Percentiles rank a stretch among this genome's conserved stretches.
These are phyloP conservation scores for Phoma herbarum DNA, from an alignment of 2,329 filamentous ascomycete genomes.

Conservation along the genomic window DNA sequence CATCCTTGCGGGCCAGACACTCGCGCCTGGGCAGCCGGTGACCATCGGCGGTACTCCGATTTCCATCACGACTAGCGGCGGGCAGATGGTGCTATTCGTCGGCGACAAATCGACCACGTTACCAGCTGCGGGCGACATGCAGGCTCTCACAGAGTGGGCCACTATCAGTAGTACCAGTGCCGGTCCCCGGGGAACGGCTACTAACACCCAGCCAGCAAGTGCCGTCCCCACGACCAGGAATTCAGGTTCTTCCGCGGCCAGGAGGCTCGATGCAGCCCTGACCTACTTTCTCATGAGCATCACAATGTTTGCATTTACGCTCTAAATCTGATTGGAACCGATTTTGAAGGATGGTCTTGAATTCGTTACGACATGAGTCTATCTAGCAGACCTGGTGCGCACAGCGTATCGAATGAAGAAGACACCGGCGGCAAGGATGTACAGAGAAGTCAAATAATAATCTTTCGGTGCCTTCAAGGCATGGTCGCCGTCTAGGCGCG, in stretches of 20 bases:
- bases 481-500: conserved; percentile 5
- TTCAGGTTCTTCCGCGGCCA: conserved; percentile 1
- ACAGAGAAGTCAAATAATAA: background rate
- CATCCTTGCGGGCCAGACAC: conserved; percentile 31
- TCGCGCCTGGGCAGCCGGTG: conserved; percentile 28
- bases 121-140: background rate
- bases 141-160: conserved; percentile 3
- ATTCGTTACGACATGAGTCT: background rate
- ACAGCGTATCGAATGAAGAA: background rate
- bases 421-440: background rate
- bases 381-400: background rate
- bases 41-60: conserved; percentile 27
- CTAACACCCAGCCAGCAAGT: background rate
- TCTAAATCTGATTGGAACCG: background rate
- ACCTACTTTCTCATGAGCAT: background rate
- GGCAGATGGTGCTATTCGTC: conserved; percentile 26
- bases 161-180: conserved; percentile 6
- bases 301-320: background rate
- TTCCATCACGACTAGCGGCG: conserved; percentile 19
- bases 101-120: conserved; percentile 30
- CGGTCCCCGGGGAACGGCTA: conserved; percentile 1
- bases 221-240: background rate
- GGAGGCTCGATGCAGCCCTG: background rate
- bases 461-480: background rate
- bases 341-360: background rate